A percentile compares a stretch with the other conserved stretches of the same genome.
phyloP scores from a whole-genome alignment of 2,329 filamentous ascomycete genomes.

The Chalaropsis thielavioides region DNA sequence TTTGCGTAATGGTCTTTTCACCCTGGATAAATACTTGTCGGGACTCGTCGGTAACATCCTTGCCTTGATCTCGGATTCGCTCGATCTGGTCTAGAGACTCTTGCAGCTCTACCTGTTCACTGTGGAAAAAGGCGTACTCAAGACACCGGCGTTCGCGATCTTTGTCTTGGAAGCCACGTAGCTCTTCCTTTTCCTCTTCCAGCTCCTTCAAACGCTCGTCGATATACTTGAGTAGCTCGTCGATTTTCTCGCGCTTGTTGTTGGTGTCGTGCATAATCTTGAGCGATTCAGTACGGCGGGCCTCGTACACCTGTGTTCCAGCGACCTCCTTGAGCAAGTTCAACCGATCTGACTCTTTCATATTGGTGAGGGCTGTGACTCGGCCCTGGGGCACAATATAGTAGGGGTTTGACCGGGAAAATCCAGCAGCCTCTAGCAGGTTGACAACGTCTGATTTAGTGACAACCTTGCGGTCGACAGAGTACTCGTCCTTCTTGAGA shows the following conservation, averaged over 20 bases:
- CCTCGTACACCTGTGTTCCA: slow-evolving; percentile 92
- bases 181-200: slow-evolving; percentile 93
- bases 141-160: slow-evolving; percentile 83
- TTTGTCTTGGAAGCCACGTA: slow-evolving; percentile 86
- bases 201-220: slow-evolving; percentile 77
- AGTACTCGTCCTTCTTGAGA: slow-evolving; percentile 96
- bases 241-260: slow-evolving; percentile 87
- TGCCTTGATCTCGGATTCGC: slow-evolving; percentile 62
- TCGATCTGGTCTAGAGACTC: slow-evolving; percentile 72
- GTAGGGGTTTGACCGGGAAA: slow-evolving; percentile 94
- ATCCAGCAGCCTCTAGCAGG: slow-evolving; percentile 85
- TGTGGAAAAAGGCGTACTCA: slow-evolving; percentile 86
- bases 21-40: slow-evolving; percentile 61
- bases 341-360: slow-evolving; percentile 88
- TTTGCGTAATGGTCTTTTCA: slow-evolving; percentile 61
- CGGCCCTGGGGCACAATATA: slow-evolving; percentile 98
- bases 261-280: slow-evolving; percentile 97
- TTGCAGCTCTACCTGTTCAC: slow-evolving; percentile 68
- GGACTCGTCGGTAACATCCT: slow-evolving; percentile 72
- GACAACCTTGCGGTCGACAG: slow-evolving; percentile 88
- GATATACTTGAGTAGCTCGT: slow-evolving; percentile 82
- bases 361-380: slow-evolving; percentile 90
- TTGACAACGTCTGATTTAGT: slow-evolving; percentile 92
- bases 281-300: slow-evolving; percentile 73
- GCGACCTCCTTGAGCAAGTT: slow-evolving; percentile 94